phyloP scores from a whole-genome alignment of 768 basidiomycete species.

The Suillus decipiens region DNA sequence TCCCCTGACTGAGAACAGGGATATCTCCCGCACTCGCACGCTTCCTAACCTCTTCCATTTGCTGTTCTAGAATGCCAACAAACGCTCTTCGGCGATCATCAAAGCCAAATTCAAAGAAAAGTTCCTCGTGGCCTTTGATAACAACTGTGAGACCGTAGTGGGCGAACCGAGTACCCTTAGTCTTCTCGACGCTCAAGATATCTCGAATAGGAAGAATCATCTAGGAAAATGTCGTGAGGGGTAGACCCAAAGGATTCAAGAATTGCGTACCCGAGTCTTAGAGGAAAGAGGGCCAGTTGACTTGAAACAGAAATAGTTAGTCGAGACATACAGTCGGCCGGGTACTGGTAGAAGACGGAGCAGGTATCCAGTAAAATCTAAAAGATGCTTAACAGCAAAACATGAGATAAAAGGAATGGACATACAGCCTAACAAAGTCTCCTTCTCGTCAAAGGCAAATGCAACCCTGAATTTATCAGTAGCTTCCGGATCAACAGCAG shows the following conservation, averaged over 20 bases:
- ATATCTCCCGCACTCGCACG: conserved; percentile 48
- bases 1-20: conserved; percentile 47
- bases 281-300: conserved; percentile 77
- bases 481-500: conserved; percentile 59
- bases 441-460: conserved; percentile 90
- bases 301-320: conserved; percentile 92
- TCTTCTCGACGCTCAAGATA: conserved; percentile 79
- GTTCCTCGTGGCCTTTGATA: conserved; percentile 94
- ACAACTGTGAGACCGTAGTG: conserved; percentile 89
- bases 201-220: conserved; percentile 95
- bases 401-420: conserved; percentile 18
- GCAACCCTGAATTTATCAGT: conserved; percentile 74
- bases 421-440: conserved; percentile 86
- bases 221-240: conserved; percentile 40
- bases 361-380: conserved; percentile 91
- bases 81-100: conserved; percentile 82
- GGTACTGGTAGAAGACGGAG: conserved; percentile 87
- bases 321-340: conserved; percentile 89
- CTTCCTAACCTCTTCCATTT: conserved; percentile 72
- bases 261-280: conserved; percentile 74
- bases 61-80: conserved; percentile 69
- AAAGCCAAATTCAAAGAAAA: conserved; percentile 93
- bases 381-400: conserved; percentile 4
- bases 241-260: conserved; percentile 7
- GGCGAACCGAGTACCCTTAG: conserved; percentile 86